A percentile compares a stretch with the other conserved stretches of the same genome.
Evolutionary conservation across 2,329 filamentous ascomycete genomes (phyloP).

Genomic region (Samsoniella hepiali): DNA sequence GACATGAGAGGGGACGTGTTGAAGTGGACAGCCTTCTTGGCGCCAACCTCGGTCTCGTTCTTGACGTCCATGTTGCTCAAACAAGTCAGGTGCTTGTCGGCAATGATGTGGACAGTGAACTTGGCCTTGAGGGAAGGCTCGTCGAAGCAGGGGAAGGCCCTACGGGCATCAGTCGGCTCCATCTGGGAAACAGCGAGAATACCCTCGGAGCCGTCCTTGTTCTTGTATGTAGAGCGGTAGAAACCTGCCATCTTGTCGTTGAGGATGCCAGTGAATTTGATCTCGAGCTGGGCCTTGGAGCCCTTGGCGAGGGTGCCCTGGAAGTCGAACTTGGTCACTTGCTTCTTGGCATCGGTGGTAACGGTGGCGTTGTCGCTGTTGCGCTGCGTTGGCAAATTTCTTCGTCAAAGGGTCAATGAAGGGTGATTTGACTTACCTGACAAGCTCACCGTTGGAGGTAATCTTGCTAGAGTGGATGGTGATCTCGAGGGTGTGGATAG

Average conservation of each 20-base stretch:
- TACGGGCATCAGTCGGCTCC: conserved; percentile 90
- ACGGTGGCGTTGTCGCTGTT: conserved; percentile 48
- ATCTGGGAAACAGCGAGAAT: conserved; percentile 91
- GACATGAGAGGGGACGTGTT: conserved; percentile 93
- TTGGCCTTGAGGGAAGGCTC: conserved; percentile 91
- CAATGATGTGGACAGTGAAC: conserved; percentile 86
- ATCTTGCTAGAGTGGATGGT: conserved; percentile 66
- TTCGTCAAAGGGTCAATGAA: conserved; percentile 21
- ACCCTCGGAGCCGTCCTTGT: conserved; percentile 70
- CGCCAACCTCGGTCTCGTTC: conserved; percentile 69
- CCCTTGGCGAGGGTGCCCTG: conserved; percentile 69
- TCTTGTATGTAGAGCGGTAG: conserved; percentile 93
- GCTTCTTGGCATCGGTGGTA: conserved; percentile 72
- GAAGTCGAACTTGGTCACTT: conserved; percentile 80
- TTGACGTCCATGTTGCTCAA: conserved; percentile 96
- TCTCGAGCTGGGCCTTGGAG: conserved; percentile 63
- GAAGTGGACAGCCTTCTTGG: conserved; percentile 82
- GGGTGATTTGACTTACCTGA: conserved; percentile 38
- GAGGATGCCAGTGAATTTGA: conserved; percentile 68
- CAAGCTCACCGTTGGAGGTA: conserved; percentile 45
- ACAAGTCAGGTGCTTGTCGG: conserved; percentile 86
- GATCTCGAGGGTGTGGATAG: conserved; percentile 83
- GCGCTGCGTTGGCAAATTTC: conserved; percentile 11
- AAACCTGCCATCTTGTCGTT: conserved; percentile 98
- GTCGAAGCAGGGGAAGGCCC: conserved; percentile 95